Base-by-base conservation (phyloP, 2,329 filamentous ascomycete genomes). In the Iodosphaeria phyllophila region DNA sequence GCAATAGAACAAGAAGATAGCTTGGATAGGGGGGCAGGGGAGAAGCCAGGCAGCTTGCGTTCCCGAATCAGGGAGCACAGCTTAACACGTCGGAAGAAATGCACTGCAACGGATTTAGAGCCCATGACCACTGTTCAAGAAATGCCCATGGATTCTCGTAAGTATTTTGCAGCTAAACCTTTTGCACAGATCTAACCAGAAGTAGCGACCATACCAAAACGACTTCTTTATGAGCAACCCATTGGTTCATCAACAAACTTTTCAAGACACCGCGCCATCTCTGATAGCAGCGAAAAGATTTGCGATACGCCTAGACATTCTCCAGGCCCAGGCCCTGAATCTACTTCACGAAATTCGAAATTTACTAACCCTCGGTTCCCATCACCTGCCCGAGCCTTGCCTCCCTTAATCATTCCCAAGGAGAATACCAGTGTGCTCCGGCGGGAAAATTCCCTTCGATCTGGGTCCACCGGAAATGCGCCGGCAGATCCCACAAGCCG, bases 121-220 rank as follows among this genome's bases (percentile, higher is more conserved):
- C 67, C 66, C 17, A 72, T 74, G 69, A 73, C 69, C 5, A 74
- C 70, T 2, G 70, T 75, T 9, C 68, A 74, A 33, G 71, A 75
- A 40, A 48, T 61, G 24, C 46, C 66, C 25, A 74, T 76, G 68
- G 72, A 77, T 47, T 76, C 72, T 38, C 72, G 72, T 77, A 54
- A 52, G 71, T 54, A 25, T 15, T 12, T 14, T 19, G 13, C n/a
- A 21, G 15, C 24, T 23, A 11, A 14, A 20, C 16, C 31, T 35
- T 20, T 21, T 9, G 5, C 16, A 16, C 24, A 31, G 27, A 25
- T 25, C 38, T 41, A 25, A 47, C 37, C n/a, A 24, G 22, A 19
- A 22, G 3, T 34, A 74, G 70, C 72, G 32, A 75, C 72, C 15
- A 73, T 76, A 35, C 72, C 72, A 17, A 70, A 69, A 20, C 60